Conservation (phyloP, 371 early-diverging fungal genomes). For the Umbelopsis sp. region DNA sequence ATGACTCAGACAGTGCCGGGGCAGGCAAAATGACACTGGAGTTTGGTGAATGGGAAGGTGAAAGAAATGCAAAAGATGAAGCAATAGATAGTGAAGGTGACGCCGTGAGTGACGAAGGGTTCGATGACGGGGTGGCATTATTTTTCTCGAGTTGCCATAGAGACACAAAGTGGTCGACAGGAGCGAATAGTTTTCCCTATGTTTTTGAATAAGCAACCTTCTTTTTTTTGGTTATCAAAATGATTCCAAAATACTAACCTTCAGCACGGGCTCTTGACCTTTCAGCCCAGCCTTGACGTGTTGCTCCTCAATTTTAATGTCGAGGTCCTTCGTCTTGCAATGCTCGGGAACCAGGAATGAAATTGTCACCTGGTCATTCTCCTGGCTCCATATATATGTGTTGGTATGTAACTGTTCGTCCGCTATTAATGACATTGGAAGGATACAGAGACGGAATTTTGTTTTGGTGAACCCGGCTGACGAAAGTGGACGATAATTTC, state of each 20-base stretch:
- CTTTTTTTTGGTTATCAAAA: not conserved
- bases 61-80: constrained; percentile 59
- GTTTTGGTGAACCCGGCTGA: not conserved
- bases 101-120: constrained; percentile 43
- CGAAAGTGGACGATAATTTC: not conserved
- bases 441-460: not conserved
- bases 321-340: constrained; percentile 44
- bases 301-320: constrained; percentile 46
- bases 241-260: constrained; percentile 26
- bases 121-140: constrained; percentile 45
- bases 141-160: constrained; percentile 56
- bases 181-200: constrained; percentile 55
- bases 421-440: constrained; percentile 17
- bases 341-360: constrained; percentile 52
- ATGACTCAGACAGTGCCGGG: constrained; percentile 42
- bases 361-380: constrained; percentile 52
- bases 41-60: constrained; percentile 49
- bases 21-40: constrained; percentile 48
- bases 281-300: constrained; percentile 47
- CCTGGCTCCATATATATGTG: constrained; percentile 55
- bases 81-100: constrained; percentile 58
- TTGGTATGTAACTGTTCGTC: constrained; percentile 52
- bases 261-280: constrained; percentile 52
- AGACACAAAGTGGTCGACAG: constrained; percentile 49
- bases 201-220: not conserved